A percentile compares a stretch with the other conserved stretches of the same genome.
Conservation (phyloP, 305 asterid species). For the Salvia sclarea region DNA sequence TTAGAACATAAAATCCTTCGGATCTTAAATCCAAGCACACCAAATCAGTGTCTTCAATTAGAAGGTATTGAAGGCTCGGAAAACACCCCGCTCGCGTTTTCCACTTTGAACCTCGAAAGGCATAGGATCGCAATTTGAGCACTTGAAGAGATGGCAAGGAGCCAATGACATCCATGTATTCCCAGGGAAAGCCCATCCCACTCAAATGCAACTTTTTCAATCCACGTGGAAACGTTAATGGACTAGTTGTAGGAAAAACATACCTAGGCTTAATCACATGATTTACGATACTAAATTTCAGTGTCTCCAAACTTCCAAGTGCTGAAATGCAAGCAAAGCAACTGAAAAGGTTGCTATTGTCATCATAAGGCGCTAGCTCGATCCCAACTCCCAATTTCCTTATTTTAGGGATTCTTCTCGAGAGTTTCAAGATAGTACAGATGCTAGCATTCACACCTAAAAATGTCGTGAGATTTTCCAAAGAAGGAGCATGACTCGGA, state of each 20-base stretch:
- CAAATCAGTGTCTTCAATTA: background rate
- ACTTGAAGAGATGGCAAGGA: background rate
- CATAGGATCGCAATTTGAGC: constrained; percentile 18
- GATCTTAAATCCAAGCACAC: background rate
- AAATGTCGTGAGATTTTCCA: too few species aligned
- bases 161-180: background rate
- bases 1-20: background rate
- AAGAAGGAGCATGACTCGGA: too few species aligned
- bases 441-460: too few species aligned
- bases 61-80: background rate
- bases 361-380: background rate
- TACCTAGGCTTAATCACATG: background rate
- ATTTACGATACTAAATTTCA: background rate
- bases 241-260: background rate
- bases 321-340: background rate
- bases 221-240: background rate
- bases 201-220: constrained; percentile 6
- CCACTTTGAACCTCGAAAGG: constrained; percentile 21
- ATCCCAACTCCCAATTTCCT: background rate
- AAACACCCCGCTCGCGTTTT: background rate
- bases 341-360: background rate
- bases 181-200: constrained; percentile 19
- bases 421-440: background rate
- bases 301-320: background rate
- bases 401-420: background rate